Evolutionary conservation across 495 filamentous ascomycete species (phyloP), one percentile per base, ranked within the genome.

Genomic region (Durotheca rogersii): DNA sequence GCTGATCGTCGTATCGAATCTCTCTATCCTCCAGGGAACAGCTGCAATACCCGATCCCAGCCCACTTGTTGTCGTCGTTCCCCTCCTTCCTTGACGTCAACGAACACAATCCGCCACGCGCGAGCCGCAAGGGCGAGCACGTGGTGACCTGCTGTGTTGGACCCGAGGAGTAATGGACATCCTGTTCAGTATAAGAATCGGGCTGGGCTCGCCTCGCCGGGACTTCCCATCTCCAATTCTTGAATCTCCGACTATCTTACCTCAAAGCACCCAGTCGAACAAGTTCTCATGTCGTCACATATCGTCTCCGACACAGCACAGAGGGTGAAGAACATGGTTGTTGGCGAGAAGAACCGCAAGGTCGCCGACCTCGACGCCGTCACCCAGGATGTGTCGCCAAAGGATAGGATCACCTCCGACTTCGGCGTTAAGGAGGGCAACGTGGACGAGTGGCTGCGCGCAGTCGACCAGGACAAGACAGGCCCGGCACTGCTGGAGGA

Each of bases 401-500:
- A 70, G 6, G 64, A 53, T 16, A 64, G 72, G 16, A 62, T 91
- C 55, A 90, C 88, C 0, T 86, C 86, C 37, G 89, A 95, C 63
- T 85, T 76, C 74, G 90, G 90, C 7, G 79, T 88, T 23, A 88
- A 84, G 67, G 77, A 91, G 53, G 69, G 75, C 11, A 84, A 84
- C 51, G 79, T 81, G 6, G 90, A 95, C 58, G 79, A 91, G 59
- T 95, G 87, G 89, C 73, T 95, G 15, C 83, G 79, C 56, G 76
- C 84, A 6, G 75, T 62, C 20, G 83, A 69, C 40, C 69, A 81
- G 4, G 73, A 84, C 34, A 68, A 80, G 31, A 80, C 72, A 3
- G 90, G 90, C 0, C 88, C 90, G 2, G 55, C 66, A 67, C 73
- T 95, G n/a, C 65, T 95, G n/a, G 89, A 95, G 61, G 90, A 95